A percentile compares a stretch with the other conserved stretches of the same genome.
phyloP scores from a whole-genome alignment of 805 yeast species.

The Metschnikowia hibisci region DNA sequence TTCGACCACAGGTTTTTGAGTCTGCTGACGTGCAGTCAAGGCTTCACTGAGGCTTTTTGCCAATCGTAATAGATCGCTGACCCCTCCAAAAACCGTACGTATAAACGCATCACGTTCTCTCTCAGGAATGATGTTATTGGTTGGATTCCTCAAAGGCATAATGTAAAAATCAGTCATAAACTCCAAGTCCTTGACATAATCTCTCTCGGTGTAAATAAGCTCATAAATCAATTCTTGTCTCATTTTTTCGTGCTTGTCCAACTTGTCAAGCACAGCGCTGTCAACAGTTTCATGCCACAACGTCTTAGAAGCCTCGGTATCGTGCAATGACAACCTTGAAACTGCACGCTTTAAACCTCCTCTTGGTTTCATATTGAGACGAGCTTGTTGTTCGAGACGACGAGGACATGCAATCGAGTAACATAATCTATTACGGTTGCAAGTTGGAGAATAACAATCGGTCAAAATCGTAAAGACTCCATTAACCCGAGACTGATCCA shows the following conservation, averaged over 20 bases:
- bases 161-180: conserved; percentile 92
- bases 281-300: conserved; percentile 95
- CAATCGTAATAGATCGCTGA: conserved; percentile 78
- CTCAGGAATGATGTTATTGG: conserved; percentile 74
- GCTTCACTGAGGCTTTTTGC: conserved; percentile 87
- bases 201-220: conserved; percentile 88
- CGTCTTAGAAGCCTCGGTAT: conserved; percentile 68
- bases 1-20: conserved; percentile 75
- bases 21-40: conserved; percentile 76
- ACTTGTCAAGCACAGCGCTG: conserved; percentile 65
- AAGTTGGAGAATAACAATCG: conserved; percentile 96
- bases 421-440: conserved; percentile 82
- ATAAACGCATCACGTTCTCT: conserved; percentile 87
- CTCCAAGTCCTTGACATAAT: conserved; percentile 91
- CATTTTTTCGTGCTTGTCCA: conserved; percentile 81
- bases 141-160: conserved; percentile 78
- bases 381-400: conserved; percentile 90
- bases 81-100: conserved; percentile 86
- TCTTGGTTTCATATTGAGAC: conserved; percentile 81
- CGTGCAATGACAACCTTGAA: conserved; percentile 62
- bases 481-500: conserved; percentile 48
- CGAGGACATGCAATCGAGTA: conserved; percentile 96
- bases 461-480: conserved; percentile 92
- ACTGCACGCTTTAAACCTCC: conserved; percentile 81
- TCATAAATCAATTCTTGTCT: conserved; percentile 95